Evolutionary conservation across 176 grass and related monocot genomes (phyloP).

Genomic region (Eleusine indica): DNA sequence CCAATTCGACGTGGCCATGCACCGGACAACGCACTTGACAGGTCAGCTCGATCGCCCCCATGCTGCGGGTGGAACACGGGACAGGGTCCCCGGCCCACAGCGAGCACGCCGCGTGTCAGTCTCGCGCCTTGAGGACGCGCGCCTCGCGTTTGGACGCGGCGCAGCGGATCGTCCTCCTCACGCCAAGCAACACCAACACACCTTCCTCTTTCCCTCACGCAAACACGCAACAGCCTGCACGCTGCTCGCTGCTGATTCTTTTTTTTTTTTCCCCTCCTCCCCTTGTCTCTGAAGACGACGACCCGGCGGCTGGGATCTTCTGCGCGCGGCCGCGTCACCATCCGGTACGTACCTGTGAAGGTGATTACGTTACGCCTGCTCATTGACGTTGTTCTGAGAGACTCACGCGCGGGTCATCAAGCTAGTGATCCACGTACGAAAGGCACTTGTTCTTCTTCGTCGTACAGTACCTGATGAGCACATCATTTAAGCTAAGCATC

Average conservation of each 20-base stretch:
- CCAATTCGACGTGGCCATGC: conserved; percentile 27
- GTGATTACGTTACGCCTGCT: conserved; percentile 24
- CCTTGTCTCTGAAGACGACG: background rate
- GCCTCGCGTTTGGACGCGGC: background rate
- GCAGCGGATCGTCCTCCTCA: conserved; percentile 41
- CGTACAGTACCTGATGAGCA: conserved; percentile 11
- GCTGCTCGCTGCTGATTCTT: no score
- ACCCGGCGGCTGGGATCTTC: conserved; percentile 17
- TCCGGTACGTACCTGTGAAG: background rate
- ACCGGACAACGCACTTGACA: conserved; percentile 7
- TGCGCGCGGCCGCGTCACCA: conserved; percentile 16
- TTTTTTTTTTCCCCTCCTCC: background rate
- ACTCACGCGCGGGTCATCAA: background rate
- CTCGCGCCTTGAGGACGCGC: background rate
- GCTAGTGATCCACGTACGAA: background rate
- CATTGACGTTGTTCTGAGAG: background rate
- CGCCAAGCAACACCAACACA: conserved; percentile 46
- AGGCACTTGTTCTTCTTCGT: background rate
- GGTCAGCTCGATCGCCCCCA: conserved; percentile 9
- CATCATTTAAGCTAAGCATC: conserved; percentile 39
- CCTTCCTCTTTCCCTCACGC: conserved; percentile 65
- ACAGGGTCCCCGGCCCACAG: background rate
- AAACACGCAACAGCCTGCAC: conserved; percentile 24
- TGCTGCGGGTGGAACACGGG: conserved; percentile 5
- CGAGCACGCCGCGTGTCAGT: background rate